These are phyloP conservation scores for Chaetomiaceae sp. DNA, from an alignment of 2,329 filamentous ascomycete genomes.

Conservation along the genomic window DNA sequence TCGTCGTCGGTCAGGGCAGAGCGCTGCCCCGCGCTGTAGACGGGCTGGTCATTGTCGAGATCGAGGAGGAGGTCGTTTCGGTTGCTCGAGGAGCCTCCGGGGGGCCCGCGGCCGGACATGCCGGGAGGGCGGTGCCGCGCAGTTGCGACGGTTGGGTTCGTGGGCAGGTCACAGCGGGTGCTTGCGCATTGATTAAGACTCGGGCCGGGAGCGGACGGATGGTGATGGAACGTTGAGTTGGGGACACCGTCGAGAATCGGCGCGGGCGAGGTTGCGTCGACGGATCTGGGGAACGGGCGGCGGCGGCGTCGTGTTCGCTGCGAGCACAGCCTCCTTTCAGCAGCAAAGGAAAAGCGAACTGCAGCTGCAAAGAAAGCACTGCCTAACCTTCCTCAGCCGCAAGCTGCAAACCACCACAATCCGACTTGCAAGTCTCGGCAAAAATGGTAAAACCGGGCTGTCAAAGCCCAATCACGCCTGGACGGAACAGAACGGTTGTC, in stretches of 20 bases:
- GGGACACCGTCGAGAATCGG: neutral
- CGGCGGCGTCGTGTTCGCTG: slow-evolving; percentile 5
- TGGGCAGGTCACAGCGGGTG: neutral
- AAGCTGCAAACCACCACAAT: no score
- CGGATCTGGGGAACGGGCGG: neutral
- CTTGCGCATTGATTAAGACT: slow-evolving; percentile 12
- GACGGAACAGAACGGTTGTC: no score
- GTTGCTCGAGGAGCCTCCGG: slow-evolving; percentile 43
- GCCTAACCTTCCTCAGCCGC: no score
- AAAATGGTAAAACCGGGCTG: no score
- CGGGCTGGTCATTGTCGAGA: slow-evolving; percentile 62
- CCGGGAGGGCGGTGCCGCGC: slow-evolving; percentile 35
- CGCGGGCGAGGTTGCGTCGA: neutral
- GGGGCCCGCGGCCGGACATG: slow-evolving; percentile 57
- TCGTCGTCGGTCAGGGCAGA: slow-evolving; percentile 67
- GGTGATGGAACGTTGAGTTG: neutral
- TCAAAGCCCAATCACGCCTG: no score
- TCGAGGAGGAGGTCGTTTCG: slow-evolving; percentile 64
- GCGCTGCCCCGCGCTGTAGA: slow-evolving; percentile 69
- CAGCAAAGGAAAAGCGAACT: no score
- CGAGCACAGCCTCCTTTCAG: slow-evolving; percentile 20
- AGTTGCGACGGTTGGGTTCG: slow-evolving; percentile 6
- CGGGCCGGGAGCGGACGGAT: neutral
- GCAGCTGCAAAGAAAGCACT: no score
- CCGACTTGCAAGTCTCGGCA: no score